These are phyloP conservation scores for Penicillium crustosum DNA, from an alignment of 2,329 filamentous ascomycete species.

Conservation along the genomic window DNA sequence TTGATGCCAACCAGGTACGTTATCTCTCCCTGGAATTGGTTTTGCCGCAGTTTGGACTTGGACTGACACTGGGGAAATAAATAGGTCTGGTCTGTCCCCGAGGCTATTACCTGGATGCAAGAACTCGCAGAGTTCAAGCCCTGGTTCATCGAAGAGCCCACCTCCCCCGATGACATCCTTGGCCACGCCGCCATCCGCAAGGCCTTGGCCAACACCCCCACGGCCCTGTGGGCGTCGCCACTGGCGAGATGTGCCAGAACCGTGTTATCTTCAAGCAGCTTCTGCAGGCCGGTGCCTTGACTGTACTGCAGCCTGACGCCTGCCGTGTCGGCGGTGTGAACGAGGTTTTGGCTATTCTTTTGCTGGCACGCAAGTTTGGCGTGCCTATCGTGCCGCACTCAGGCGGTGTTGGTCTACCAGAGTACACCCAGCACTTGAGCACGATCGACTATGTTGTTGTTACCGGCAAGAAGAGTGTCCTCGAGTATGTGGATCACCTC, in stretches of 20 bases:
- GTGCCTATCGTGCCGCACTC: slow-evolving; percentile 87
- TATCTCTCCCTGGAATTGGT: neutral
- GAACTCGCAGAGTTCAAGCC: slow-evolving; percentile 73
- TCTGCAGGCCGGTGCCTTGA: slow-evolving; percentile 74
- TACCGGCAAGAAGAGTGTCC: slow-evolving; percentile 72
- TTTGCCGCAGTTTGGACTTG: no score
- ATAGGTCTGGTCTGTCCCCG: slow-evolving; percentile 78
- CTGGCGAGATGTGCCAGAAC: slow-evolving; percentile 95
- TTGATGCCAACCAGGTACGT: slow-evolving; percentile 80
- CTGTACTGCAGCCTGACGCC: slow-evolving; percentile 86
- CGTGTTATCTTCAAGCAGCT: slow-evolving; percentile 93
- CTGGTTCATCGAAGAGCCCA: slow-evolving; percentile 95
- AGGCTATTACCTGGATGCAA: slow-evolving; percentile 85
- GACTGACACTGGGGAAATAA: neutral
- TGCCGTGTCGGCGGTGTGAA: slow-evolving; percentile 89
- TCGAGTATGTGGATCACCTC: slow-evolving; percentile 91
- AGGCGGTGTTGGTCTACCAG: slow-evolving; percentile 84
- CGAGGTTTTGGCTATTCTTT: slow-evolving; percentile 84
- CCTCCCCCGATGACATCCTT: slow-evolving; percentile 83
- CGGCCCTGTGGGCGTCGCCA: slow-evolving; percentile 77
- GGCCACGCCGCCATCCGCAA: slow-evolving; percentile 84
- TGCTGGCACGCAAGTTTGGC: slow-evolving; percentile 68
- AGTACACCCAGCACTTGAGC: slow-evolving; percentile 90
- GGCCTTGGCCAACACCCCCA: slow-evolving; percentile 60
- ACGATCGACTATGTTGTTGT: slow-evolving; percentile 93